Conservation (phyloP, 106 monocot genomes). For the Acanthochlamys bracteata region DNA sequence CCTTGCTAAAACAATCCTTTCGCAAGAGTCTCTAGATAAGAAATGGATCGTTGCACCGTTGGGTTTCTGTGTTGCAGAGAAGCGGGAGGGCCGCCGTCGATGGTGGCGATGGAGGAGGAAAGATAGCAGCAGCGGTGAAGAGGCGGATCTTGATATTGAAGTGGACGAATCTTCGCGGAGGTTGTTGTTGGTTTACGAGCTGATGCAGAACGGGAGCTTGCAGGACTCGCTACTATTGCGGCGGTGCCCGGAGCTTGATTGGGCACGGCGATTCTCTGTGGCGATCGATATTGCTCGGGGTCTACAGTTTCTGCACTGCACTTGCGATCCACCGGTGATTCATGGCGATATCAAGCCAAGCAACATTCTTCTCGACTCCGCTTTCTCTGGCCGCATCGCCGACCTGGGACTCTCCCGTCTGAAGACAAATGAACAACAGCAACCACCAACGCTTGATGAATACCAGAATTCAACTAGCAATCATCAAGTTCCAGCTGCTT, state of each 20-base stretch:
- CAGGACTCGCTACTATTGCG: conserved; percentile 71
- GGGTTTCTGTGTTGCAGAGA: conserved; percentile 25
- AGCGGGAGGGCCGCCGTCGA: background rate
- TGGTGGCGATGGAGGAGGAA: background rate
- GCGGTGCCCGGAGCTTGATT: conserved; percentile 52
- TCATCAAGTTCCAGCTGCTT: background rate
- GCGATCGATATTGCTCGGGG: conserved; percentile 57
- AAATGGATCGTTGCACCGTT: conserved; percentile 41
- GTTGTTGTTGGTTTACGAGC: conserved; percentile 62
- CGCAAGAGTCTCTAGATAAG: conserved; percentile 5
- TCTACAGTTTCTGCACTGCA: conserved; percentile 59
- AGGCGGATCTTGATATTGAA: conserved; percentile 13
- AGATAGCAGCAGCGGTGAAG: background rate
- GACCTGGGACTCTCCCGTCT: conserved; percentile 79
- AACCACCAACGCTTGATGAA: background rate
- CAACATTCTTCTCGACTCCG: conserved; percentile 77
- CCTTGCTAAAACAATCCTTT: conserved; percentile 34
- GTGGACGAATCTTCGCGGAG: conserved; percentile 10
- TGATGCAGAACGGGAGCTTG: conserved; percentile 82
- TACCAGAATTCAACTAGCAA: background rate
- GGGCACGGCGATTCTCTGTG: conserved; percentile 44
- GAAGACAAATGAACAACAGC: conserved; percentile 2
- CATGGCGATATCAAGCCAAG: conserved; percentile 96
- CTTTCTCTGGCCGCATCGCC: conserved; percentile 62
- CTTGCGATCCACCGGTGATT: conserved; percentile 60